Base-by-base conservation (phyloP, 1,139 yeast genomes). In the Kluyveromyces sp. region DNA sequence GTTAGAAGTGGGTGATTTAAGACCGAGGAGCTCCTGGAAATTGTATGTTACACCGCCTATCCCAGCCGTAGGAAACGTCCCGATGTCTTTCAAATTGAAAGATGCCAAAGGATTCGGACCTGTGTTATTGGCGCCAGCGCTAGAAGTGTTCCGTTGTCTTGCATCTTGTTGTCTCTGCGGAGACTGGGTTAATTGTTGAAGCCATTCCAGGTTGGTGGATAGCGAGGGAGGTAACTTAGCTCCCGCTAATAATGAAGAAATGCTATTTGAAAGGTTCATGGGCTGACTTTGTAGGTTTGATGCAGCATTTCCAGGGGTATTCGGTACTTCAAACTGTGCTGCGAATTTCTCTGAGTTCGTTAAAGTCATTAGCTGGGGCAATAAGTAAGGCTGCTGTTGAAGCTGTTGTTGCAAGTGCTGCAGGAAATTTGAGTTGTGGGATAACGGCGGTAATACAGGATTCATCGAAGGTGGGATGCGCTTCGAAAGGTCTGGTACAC, bases 21-120 rank as follows among this genome's bases (percentile, higher is more conserved):
- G 42, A 15, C 62, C 60, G 32, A 61, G 44, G 19, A 61, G 39
- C 33, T 63, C 66, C 44, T 61, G 64, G 36, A 60, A 55, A 44
- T 63, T 66, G 43, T 61, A 59, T 3, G 61, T 57, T 9, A 61
- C 58, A 46, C 65, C 65, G 36, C 65, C 65, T 32, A 61, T 60
- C 25, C 64, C 65, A 7, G 64, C 65, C 3, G 64, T 58, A 18
- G 63, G 63, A 36, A 57, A 54, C 41, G 49, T 53, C 18, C 53
- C 58, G 53, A 52, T 45, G 22, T 55, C 51, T 32, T 49, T 58
- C 12, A 57, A 39, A 33, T 53, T 54, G 16, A 55, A 40, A 25
- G 57, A 54, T 33, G 53, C 54, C 39, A 49, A 52, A 32, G 49
- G 51, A 22, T 55, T 47, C 40, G 57, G 55, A 3, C 53, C 49